Base-by-base conservation (phyloP, 208 protist genomes). In the Tritrichomonas foetus region DNA sequence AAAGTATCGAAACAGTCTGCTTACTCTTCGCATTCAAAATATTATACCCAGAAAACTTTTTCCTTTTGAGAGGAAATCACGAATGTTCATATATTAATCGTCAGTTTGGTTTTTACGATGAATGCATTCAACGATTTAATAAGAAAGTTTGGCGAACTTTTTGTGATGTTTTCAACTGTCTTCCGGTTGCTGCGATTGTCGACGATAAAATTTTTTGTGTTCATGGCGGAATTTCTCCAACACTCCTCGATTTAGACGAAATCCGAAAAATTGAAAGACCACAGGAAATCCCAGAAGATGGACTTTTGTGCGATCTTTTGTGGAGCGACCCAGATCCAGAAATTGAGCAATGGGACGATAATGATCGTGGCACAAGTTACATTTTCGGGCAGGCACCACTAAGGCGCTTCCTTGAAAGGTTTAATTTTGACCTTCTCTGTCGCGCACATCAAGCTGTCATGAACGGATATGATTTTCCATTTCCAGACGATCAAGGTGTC, bases 181-280 rank as follows among this genome's bases (percentile, higher is more conserved):
- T 61, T 5, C 53, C 53, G 16, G 11, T 61, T 61, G 53, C 53
- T 22, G 53, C 53, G 16, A 97, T 99, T 93, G 98, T 99, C 80
- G 98, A 99, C 94, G 98, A 99, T 94, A 99, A 99, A 95, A 99
- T 99, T 94, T 99, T 99, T 94, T 99, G 98, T 96, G 99, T 98
- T 33, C 98, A 99, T 94, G 98, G 98, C 82, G 98, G 98, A 75
- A 97, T 99, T 14, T 98, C 96, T 1, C 99, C 99, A 36, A 97
- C 99, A 94, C 96, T 99, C 30, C 96, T 98, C 72, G 96, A 96
- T 66, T 97, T 99, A 96, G 97, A 98, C 1, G 97, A 99, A 94
- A 98, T 99, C 93, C 96, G 97, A 93, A 97, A 97, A 94, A 98
- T 99, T 93, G 94, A 97, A 41, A 97, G 99, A 22, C 98, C 98